Evolutionary conservation across 306 rosid species (phyloP).

Genomic region (Medicago lupulina): DNA sequence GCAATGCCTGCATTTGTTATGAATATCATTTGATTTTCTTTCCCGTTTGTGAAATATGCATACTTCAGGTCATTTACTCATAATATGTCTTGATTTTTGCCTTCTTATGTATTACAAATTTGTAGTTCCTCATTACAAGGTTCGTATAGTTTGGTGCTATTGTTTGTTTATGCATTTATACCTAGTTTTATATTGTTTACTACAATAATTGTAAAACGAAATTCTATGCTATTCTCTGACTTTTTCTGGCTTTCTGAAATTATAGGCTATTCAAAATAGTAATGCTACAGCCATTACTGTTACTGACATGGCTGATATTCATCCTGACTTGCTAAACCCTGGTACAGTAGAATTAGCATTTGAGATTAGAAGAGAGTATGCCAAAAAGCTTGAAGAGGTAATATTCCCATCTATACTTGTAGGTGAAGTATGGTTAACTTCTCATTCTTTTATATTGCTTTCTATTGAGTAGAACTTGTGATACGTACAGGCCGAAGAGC

Average conservation of each 20-base stretch:
- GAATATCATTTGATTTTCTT: neutral
- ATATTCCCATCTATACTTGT: slow-evolving; percentile 25
- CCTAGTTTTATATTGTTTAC: slow-evolving; percentile 26
- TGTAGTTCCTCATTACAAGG: slow-evolving; percentile 8
- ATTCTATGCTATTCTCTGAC: slow-evolving; percentile 24
- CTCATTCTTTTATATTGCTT: slow-evolving; percentile 14
- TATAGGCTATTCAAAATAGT: slow-evolving; percentile 70
- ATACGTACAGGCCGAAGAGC: slow-evolving; percentile 78
- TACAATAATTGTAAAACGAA: neutral
- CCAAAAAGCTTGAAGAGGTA: slow-evolving; percentile 90
- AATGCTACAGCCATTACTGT: slow-evolving; percentile 53
- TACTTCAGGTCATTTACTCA: slow-evolving; percentile 9
- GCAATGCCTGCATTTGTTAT: slow-evolving; percentile 26
- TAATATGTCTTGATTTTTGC: slow-evolving; percentile 17
- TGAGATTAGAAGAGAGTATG: slow-evolving; percentile 80
- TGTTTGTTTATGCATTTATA: slow-evolving; percentile 1
- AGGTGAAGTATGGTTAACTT: slow-evolving; percentile 35
- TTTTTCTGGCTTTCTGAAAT: slow-evolving; percentile 34
- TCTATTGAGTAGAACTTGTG: slow-evolving; percentile 33
- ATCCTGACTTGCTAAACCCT: slow-evolving; percentile 78
- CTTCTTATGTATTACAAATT: slow-evolving; percentile 3
- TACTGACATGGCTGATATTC: slow-evolving; percentile 59
- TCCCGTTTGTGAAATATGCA: neutral
- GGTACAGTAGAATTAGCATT: slow-evolving; percentile 76
- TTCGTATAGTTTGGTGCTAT: slow-evolving; percentile 13